These are phyloP conservation scores for Abelmoschus esculentus DNA, from an alignment of 345 rosid genomes.

Conservation along the genomic window DNA sequence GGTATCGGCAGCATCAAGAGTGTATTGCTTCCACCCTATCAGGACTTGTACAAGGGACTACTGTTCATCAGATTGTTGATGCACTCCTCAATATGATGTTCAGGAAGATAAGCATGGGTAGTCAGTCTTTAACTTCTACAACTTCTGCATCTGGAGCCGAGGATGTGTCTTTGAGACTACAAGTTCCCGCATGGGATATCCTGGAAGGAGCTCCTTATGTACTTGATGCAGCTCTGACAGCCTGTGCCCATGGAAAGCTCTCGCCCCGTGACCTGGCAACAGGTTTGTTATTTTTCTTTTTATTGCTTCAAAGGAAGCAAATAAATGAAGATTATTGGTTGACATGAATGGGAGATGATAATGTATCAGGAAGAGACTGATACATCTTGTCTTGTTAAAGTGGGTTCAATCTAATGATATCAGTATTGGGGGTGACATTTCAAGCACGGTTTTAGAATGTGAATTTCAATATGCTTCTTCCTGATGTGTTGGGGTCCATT, in stretches of 20 bases:
- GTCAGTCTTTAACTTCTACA: constrained; percentile 43
- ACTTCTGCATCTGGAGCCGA: constrained; percentile 70
- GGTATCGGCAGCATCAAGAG: constrained; percentile 84
- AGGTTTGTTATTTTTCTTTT: constrained; percentile 39
- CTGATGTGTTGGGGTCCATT: neutral
- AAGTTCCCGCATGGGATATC: constrained; percentile 94
- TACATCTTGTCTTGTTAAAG: constrained; percentile 6
- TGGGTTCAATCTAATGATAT: neutral
- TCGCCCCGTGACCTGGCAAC: constrained; percentile 96
- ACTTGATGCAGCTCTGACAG: constrained; percentile 83
- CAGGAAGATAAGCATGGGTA: constrained; percentile 56
- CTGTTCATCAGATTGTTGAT: constrained; percentile 85
- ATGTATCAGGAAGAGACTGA: constrained; percentile 1
- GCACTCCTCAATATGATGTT: constrained; percentile 77
- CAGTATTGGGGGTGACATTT: neutral
- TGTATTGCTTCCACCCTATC: constrained; percentile 80
- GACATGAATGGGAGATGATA: no score
- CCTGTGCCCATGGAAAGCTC: constrained; percentile 86
- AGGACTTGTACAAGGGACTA: constrained; percentile 61
- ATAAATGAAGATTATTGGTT: neutral
- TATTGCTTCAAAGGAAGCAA: constrained; percentile 1
- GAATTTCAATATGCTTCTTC: neutral
- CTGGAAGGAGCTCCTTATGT: constrained; percentile 81
- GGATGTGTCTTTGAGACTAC: constrained; percentile 54
- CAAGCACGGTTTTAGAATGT: neutral